Percentiles rank a stretch among this genome's conserved stretches.
Conservation (phyloP, 176 grass and related monocot species). For the Tillandsia fasciculata region DNA sequence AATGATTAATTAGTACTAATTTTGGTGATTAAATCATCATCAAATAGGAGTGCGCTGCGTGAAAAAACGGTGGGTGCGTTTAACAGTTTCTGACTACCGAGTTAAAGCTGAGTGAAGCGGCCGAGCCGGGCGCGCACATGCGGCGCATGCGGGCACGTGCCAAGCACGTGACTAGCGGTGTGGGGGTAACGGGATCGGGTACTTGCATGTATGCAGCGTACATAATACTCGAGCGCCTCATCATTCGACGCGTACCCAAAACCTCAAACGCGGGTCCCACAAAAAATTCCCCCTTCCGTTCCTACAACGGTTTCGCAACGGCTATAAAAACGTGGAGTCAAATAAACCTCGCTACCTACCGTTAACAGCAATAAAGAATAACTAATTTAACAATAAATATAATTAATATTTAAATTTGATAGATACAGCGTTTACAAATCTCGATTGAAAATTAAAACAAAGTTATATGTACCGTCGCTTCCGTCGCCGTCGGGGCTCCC, state of each 20-base stretch:
- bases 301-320: not conserved
- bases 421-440: no score
- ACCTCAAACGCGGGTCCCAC: not conserved
- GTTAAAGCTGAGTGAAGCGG: not conserved
- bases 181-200: not conserved
- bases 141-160: not conserved
- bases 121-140: not conserved
- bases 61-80: not conserved
- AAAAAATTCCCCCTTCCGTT: not conserved
- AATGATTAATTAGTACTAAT: no score
- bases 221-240: not conserved
- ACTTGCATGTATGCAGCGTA: not conserved
- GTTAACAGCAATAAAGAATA: not conserved
- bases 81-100: not conserved
- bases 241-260: constrained; percentile 13
- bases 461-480: constrained; percentile 47
- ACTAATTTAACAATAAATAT: no score
- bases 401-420: no score
- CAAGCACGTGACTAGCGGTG: not conserved
- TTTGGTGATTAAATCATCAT: no score
- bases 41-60: not conserved
- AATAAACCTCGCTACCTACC: not conserved
- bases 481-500: constrained; percentile 83
- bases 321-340: not conserved
- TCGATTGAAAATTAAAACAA: not conserved